phyloP scores from a whole-genome alignment of 2,329 filamentous ascomycete species.

The Monilinia laxa region DNA sequence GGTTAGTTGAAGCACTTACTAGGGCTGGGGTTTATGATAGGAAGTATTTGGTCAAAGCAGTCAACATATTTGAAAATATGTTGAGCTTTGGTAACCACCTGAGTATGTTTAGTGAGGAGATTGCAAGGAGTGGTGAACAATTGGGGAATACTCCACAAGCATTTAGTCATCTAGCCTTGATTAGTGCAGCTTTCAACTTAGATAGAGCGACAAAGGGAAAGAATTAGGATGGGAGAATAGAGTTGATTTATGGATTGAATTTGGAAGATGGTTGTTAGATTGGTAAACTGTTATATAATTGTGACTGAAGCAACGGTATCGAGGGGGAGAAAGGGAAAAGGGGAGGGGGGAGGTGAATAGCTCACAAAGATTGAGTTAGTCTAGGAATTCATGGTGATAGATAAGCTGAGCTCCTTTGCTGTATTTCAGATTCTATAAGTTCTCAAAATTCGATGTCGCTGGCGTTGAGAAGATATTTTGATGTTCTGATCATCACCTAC shows the following conservation, averaged over 20 bases:
- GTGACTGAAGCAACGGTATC: neutral
- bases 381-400: neutral
- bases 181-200: conserved; percentile 76
- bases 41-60: conserved; percentile 61
- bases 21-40: conserved; percentile 63
- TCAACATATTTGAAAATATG: conserved; percentile 76
- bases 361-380: neutral
- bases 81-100: conserved; percentile 74
- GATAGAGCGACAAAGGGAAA: conserved; percentile 48
- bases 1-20: conserved; percentile 77
- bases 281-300: neutral
- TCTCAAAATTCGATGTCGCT: neutral
- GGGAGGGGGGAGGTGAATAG: too few relatives aligned
- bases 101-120: conserved; percentile 78
- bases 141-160: conserved; percentile 78
- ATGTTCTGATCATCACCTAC: too few relatives aligned
- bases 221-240: neutral
- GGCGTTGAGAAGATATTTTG: too few relatives aligned
- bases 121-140: conserved; percentile 71
- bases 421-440: neutral
- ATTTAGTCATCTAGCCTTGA: conserved; percentile 72
- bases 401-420: neutral
- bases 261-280: neutral
- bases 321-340: too few relatives aligned
- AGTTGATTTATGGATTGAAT: neutral